phyloP scores from a whole-genome alignment of 2,329 filamentous ascomycete species.

The Penicillium sp. region DNA sequence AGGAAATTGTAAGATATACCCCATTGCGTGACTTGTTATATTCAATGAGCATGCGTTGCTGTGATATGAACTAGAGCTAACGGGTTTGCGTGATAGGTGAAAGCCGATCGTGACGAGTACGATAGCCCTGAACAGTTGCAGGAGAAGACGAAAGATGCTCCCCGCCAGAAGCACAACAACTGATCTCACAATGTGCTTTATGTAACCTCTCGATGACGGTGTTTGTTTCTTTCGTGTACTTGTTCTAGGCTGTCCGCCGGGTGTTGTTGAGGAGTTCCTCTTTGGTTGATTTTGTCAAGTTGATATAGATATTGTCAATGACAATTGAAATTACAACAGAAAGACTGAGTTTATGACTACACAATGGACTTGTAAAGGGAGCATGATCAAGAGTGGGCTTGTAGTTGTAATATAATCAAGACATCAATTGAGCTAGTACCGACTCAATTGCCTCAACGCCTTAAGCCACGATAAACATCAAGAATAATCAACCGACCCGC shows the following conservation, averaged over 20 bases:
- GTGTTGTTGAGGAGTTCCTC: background rate
- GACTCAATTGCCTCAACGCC: constrained; percentile 1
- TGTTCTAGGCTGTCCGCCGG: background rate
- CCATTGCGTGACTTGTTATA: background rate
- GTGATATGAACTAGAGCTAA: constrained; percentile 1
- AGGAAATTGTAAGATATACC: constrained; percentile 60
- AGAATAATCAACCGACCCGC: constrained; percentile 1
- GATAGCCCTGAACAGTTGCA: constrained; percentile 49
- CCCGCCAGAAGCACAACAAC: constrained; percentile 5
- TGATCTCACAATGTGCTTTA: background rate
- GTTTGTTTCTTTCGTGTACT: background rate
- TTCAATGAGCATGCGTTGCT: background rate
- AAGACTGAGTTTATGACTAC: no score
- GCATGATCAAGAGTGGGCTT: background rate
- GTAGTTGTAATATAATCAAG: constrained; percentile 1
- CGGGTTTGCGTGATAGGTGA: constrained; percentile 39
- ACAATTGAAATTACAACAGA: background rate
- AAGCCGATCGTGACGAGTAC: constrained; percentile 57
- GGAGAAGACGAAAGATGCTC: constrained; percentile 55
- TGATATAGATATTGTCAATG: background rate
- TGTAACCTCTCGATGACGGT: background rate
- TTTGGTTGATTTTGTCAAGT: background rate
- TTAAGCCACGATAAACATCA: background rate
- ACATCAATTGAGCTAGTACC: background rate
- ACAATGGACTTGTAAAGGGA: no score